Conservation (phyloP, 345 rosid species). For the Eucalyptus tenuipes region DNA sequence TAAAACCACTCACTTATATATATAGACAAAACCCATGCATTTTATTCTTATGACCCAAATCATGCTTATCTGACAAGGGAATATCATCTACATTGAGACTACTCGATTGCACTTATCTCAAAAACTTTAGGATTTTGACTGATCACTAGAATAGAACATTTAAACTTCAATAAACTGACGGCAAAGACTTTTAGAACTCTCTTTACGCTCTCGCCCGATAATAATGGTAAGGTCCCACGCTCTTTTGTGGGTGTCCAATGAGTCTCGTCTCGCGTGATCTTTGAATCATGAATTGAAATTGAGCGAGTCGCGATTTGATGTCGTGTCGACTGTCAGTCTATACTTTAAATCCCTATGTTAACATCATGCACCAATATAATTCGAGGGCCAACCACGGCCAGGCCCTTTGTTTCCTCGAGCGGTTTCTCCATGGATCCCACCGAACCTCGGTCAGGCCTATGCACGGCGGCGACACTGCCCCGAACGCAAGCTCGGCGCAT, state of each 20-base stretch:
- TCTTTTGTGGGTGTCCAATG: not conserved
- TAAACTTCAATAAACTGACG: not conserved
- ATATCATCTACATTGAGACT: not conserved
- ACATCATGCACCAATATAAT: not conserved
- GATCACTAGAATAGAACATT: not conserved
- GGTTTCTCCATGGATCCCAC: not conserved
- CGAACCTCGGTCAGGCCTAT: not conserved
- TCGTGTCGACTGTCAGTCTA: not conserved
- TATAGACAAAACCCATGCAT: not conserved
- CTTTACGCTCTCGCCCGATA: not conserved
- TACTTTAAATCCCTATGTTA: not conserved
- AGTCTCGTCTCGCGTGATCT: not conserved
- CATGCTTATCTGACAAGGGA: not conserved
- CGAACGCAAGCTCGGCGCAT: not conserved
- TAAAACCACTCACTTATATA: not conserved
- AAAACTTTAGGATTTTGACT: not conserved
- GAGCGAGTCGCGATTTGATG: not conserved
- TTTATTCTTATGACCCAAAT: not conserved
- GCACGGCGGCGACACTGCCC: not conserved
- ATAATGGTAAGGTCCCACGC: not conserved
- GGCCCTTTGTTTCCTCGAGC: not conserved
- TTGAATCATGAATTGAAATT: not conserved
- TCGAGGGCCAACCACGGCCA: not conserved
- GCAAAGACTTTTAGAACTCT: not conserved
- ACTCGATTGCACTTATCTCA: not conserved